phyloP scores from a whole-genome alignment of 1,139 yeast genomes.

The Kluyveromyces marxianus region DNA sequence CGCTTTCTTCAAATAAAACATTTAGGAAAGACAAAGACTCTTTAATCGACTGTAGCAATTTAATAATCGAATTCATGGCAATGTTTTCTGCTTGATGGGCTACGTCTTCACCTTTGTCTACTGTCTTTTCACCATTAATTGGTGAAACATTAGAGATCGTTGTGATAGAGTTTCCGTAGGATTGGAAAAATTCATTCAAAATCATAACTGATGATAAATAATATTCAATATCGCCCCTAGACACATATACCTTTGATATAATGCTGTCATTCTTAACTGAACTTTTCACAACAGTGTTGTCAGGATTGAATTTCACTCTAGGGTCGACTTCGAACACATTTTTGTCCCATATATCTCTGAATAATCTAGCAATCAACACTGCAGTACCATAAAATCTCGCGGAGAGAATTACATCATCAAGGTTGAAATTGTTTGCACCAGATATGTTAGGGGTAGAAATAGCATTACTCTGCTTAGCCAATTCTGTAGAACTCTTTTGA shows the following conservation, averaged over 20 bases:
- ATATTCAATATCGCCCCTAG: constrained; percentile 52
- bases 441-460: constrained; percentile 7
- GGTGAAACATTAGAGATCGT: constrained; percentile 42
- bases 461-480: constrained; percentile 7
- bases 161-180: constrained; percentile 55
- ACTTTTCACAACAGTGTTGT: constrained; percentile 9
- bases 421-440: constrained; percentile 24
- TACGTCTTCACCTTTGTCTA: constrained; percentile 34
- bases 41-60: constrained; percentile 69
- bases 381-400: constrained; percentile 92
- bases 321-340: constrained; percentile 50
- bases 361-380: constrained; percentile 65
- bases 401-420: constrained; percentile 76
- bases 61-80: constrained; percentile 72
- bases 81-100: constrained; percentile 89
- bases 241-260: constrained; percentile 32
- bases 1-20: constrained; percentile 72
- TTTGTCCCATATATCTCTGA: constrained; percentile 70
- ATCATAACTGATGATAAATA: constrained; percentile 53
- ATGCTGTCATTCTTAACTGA: constrained; percentile 14
- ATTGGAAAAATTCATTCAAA: constrained; percentile 48
- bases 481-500: constrained; percentile 11
- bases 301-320: constrained; percentile 36
- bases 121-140: constrained; percentile 18
- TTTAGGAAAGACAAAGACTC: constrained; percentile 86